Base-by-base conservation (phyloP, 73 alveolate species). In the Blepharisma japonicum region DNA sequence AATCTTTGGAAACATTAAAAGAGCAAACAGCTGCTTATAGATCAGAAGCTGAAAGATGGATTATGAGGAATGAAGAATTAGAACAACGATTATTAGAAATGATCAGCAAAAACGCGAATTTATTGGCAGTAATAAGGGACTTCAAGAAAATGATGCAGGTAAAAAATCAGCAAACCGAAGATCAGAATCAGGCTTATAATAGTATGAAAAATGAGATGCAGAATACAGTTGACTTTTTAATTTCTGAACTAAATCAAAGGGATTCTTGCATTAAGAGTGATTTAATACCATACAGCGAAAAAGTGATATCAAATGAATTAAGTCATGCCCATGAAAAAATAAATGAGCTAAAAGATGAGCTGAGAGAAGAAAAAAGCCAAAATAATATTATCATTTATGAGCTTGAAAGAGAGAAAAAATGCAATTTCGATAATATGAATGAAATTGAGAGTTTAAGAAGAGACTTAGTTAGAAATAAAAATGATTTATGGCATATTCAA, bases 1-100 rank as follows among this genome's bases (percentile, higher is more conserved):
- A 47, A 7, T 20, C n/a, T 1, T 25, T 70, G 11, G 21, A 23
- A 7, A 70, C 2, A 18, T n/a, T 70, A 38, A 45, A 70, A 8
- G 27, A 61, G 5, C 14, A 20, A 14, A 61, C 74, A 14, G 61
- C 80, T 23, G 14, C 21, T 9, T 70, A 72, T 38, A 70, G 66
- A 70, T 48, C 80, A 45, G 80, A 70, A 47, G 32, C 66, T 18
- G 80, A 70, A 70, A 70, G 66, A 25, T 70, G 80, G 66, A 70
- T 70, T 45, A 70, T 70, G 80, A 45, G 66, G 20, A 70, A 47
- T 70, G 66, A 70, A 45, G 80, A 70, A 70, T 45, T 70, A 18
- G 80, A 70, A 45, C 68, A 39, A 45, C 11, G 6, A 70, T 14
- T 70, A 18, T 21, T 39, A 14, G 56, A 70, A 47, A 7, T n/a